A percentile compares a stretch with the other conserved stretches of the same genome.
These are phyloP conservation scores for Sporopachydermia quercuum DNA, from an alignment of 805 yeast species.

Conservation along the genomic window DNA sequence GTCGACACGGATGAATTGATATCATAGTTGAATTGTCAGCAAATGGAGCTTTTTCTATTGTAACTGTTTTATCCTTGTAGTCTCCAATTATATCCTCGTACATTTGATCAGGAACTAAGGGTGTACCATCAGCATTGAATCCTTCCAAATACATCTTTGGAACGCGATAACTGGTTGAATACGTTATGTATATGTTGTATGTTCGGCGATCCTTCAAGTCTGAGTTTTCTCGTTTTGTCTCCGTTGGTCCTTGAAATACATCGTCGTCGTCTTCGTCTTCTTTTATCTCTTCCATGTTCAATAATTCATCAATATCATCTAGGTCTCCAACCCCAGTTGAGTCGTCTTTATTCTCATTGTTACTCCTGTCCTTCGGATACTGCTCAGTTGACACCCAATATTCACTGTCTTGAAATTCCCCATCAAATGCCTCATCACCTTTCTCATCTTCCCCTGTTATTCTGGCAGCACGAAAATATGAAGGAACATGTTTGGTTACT, in stretches of 20 bases:
- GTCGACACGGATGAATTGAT: constrained; percentile 93
- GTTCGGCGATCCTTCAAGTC: constrained; percentile 27
- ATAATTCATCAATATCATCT: constrained; percentile 5
- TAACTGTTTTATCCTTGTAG: constrained; percentile 89
- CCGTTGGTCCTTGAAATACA: constrained; percentile 16
- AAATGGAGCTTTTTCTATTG: constrained; percentile 87
- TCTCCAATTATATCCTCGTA: constrained; percentile 88
- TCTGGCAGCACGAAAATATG: constrained; percentile 51
- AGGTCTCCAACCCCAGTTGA: constrained; percentile 7
- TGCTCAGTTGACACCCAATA: constrained; percentile 38
- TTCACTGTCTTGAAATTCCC: constrained; percentile 31
- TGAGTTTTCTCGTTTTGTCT: constrained; percentile 7
- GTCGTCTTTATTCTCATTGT: constrained; percentile 9
- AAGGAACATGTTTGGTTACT: constrained; percentile 83
- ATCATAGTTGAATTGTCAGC: constrained; percentile 57
- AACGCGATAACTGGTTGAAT: constrained; percentile 89
- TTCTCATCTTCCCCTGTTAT: constrained; percentile 25
- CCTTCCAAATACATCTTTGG: constrained; percentile 92
- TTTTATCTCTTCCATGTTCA: constrained; percentile 18
- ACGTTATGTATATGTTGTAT: constrained; percentile 82
- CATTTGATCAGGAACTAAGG: constrained; percentile 79
- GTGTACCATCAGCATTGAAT: constrained; percentile 68
- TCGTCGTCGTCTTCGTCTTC: constrained; percentile 28
- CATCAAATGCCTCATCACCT: constrained; percentile 18
- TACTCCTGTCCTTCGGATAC: constrained; percentile 4